phyloP scores from a whole-genome alignment of 352 stramenopile genomes.

The Ophiocytium majus region DNA sequence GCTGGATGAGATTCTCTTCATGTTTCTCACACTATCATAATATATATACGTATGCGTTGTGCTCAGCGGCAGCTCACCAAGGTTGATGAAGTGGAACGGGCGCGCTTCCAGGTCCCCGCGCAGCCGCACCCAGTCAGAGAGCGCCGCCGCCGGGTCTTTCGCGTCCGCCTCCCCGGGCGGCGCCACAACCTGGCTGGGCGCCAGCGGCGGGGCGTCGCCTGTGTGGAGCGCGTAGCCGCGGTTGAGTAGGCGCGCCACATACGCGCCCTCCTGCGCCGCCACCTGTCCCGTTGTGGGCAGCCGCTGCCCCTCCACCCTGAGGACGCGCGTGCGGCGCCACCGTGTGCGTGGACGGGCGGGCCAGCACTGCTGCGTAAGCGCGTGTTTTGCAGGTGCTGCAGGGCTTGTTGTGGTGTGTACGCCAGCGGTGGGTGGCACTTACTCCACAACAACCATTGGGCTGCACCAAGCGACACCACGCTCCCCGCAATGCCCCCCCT shows the following conservation, averaged over 20 bases:
- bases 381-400: too few species aligned
- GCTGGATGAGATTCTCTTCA: too few species aligned
- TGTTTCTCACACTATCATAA: too few species aligned
- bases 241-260: slow-evolving; percentile 59
- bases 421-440: too few species aligned
- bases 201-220: background rate
- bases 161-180: background rate
- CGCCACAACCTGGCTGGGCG: background rate
- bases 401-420: too few species aligned
- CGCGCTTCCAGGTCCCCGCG: slow-evolving; percentile 58
- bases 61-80: slow-evolving; percentile 69
- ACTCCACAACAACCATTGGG: too few species aligned
- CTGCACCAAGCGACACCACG: too few species aligned
- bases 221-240: slow-evolving; percentile 53
- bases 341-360: background rate
- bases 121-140: slow-evolving; percentile 38
- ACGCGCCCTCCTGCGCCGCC: slow-evolving; percentile 59
- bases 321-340: background rate
- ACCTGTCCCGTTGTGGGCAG: slow-evolving; percentile 56
- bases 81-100: slow-evolving; percentile 78
- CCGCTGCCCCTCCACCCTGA: slow-evolving; percentile 46
- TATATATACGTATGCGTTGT: too few species aligned
- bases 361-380: too few species aligned
- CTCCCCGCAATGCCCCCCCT: too few species aligned
- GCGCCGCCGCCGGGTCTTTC: background rate